phyloP scores from a whole-genome alignment of 2,329 filamentous ascomycete species.

The Fusarium clavum region DNA sequence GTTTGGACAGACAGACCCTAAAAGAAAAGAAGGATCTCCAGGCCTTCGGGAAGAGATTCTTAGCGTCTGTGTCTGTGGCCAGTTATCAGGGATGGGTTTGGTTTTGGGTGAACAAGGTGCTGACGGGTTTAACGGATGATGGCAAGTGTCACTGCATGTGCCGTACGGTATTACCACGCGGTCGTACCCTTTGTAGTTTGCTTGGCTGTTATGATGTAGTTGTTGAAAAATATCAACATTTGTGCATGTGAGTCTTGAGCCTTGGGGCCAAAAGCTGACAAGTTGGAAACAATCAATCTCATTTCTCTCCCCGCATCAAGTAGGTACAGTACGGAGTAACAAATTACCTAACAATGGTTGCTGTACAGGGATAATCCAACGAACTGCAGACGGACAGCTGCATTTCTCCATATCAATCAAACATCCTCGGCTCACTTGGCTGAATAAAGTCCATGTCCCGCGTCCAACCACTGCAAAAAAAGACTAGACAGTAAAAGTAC shows the following conservation, averaged over 20 bases:
- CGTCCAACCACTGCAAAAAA: not conserved
- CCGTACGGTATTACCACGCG: slow-evolving; percentile 8
- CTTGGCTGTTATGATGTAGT: slow-evolving; percentile 8
- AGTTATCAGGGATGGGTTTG: slow-evolving; percentile 2
- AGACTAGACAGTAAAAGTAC: not conserved
- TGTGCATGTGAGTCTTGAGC: slow-evolving; percentile 25
- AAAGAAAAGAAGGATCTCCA: slow-evolving; percentile 16
- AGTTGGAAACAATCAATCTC: slow-evolving; percentile 9
- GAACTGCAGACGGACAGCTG: slow-evolving; percentile 8
- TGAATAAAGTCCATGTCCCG: slow-evolving; percentile 32
- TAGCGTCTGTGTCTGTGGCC: slow-evolving; percentile 11
- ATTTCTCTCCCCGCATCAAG: not conserved
- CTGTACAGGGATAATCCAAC: not conserved
- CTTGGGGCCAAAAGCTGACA: slow-evolving; percentile 22
- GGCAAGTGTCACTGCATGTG: slow-evolving; percentile 16
- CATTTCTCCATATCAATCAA: slow-evolving; percentile 15
- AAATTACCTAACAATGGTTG: not conserved
- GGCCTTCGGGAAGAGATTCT: slow-evolving; percentile 11
- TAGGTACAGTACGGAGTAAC: not conserved
- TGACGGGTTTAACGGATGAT: slow-evolving; percentile 19
- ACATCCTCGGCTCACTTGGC: slow-evolving; percentile 41
- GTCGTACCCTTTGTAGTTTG: not conserved
- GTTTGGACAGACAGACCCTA: slow-evolving; percentile 14
- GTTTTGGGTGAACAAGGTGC: slow-evolving; percentile 29
- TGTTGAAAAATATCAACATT: not conserved